Base-by-base conservation (phyloP, 2,329 filamentous ascomycete species). In the Colletotrichum somersetense region DNA sequence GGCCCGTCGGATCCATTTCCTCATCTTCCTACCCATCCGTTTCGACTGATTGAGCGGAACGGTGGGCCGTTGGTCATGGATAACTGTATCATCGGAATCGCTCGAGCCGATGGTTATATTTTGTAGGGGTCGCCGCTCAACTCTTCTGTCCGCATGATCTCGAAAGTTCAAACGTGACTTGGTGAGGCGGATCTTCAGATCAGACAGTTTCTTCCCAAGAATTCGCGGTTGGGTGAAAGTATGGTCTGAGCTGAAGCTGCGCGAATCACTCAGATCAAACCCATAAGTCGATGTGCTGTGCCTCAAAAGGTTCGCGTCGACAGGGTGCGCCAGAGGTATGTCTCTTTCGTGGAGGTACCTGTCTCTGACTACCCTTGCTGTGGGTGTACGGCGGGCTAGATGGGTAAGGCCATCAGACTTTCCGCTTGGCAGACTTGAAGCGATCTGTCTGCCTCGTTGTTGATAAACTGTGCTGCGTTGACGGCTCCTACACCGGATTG, bases 181-280 rank as follows among this genome's bases (percentile, higher is more conserved):
- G 18, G 57, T 63, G 16, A 74, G 62, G 52, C 72, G 71, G 38
- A 72, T 53, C n/a, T 58, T 73, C 33, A 74, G 30, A 26, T 73
- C 57, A 7, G 73, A 74, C 6, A 74, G 62, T 20, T 74, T 74
- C 64, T 74, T 74, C 12, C 64, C 71, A 18, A 74, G 55, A n/a
- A 63, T 40, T 8, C 50, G 44, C 6, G 71, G 67, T 1, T 59
- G 63, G 30, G 62, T 55, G 16, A 63, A 73, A 20, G 48, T 65
- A 12, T 65, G 8, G 14, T 72, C 72, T 1, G 73, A 72, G n/a
- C 58, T 40, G 56, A 69, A 71, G 48, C 73, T 74, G 11, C 57
- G 64, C 4, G 56, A 33, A 16, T 66, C 72, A 23, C 61, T 74
- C 56, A 67, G 23, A 26, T 67, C 65, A 20, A 58, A 70, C 18